A percentile compares a stretch with the other conserved stretches of the same genome.
phyloP scores from a whole-genome alignment of 768 basidiomycete genomes.

The Psilocybe azurescens region DNA sequence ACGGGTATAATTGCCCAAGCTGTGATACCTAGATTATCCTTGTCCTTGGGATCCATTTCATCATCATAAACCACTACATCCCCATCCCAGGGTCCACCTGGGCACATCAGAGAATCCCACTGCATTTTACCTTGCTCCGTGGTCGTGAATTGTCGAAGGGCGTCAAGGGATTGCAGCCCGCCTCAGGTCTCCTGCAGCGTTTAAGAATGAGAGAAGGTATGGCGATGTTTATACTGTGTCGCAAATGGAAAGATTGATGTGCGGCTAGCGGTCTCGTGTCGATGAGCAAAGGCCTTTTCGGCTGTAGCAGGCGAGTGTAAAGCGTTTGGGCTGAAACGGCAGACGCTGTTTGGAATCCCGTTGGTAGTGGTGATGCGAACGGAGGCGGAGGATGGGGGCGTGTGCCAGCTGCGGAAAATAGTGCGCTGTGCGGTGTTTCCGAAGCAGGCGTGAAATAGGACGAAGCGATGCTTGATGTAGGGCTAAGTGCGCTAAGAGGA shows the following conservation, averaged over 20 bases:
- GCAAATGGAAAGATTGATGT: constrained; percentile 69
- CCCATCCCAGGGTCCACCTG: constrained; percentile 69
- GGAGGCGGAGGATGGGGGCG: constrained; percentile 25
- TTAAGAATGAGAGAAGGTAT: constrained; percentile 93
- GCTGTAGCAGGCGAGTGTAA: constrained; percentile 52
- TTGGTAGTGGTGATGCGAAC: constrained; percentile 24
- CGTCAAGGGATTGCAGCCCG: constrained; percentile 67
- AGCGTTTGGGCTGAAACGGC: constrained; percentile 54
- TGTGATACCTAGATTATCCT: constrained; percentile 54
- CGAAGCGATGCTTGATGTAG: constrained; percentile 44
- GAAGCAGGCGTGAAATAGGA: constrained; percentile 52
- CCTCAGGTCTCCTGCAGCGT: constrained; percentile 76
- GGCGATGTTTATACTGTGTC: constrained; percentile 79
- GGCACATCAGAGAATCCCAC: constrained; percentile 69
- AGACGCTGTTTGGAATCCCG: constrained; percentile 28
- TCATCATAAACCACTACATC: constrained; percentile 80
- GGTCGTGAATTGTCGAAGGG: constrained; percentile 81
- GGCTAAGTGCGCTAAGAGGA: constrained; percentile 47
- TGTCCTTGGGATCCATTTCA: constrained; percentile 74
- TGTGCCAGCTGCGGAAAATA: constrained; percentile 28
- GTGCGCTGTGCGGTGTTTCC: constrained; percentile 28
- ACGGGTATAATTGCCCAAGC: constrained; percentile 77
- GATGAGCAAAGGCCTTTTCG: constrained; percentile 69
- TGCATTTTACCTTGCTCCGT: constrained; percentile 72
- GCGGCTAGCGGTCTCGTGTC: constrained; percentile 79